These are phyloP conservation scores for barley (Hordeum vulgare) DNA, from an alignment of 176 grass and related monocot species.

Conservation along the genomic window DNA sequence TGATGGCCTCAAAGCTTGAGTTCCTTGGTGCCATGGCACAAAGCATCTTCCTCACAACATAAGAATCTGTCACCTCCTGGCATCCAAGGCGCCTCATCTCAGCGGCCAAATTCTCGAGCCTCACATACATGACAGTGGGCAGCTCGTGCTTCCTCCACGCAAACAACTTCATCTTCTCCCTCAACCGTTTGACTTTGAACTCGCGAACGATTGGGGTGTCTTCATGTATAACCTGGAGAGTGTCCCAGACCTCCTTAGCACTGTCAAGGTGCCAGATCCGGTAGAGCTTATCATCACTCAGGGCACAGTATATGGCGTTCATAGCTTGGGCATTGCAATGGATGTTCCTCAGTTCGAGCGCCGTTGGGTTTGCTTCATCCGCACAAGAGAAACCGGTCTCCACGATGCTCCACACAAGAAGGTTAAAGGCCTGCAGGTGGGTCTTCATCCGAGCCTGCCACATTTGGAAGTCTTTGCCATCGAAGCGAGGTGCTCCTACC, in stretches of 20 bases:
- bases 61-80: not conserved
- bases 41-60: not conserved
- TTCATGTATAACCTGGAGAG: not conserved
- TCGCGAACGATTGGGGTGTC: not conserved
- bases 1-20: not conserved
- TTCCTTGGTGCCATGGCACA: not conserved
- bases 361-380: not conserved
- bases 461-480: not conserved
- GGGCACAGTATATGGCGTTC: not conserved
- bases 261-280: not conserved
- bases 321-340: not conserved
- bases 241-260: not conserved
- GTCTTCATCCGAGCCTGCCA: not conserved
- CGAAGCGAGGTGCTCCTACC: not conserved
- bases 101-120: not conserved
- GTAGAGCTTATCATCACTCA: not conserved
- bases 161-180: not conserved
- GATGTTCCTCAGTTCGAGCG: not conserved
- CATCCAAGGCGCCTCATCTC: not conserved
- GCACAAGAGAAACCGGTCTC: not conserved
- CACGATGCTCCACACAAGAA: not conserved
- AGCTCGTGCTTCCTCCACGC: not conserved
- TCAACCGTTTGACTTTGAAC: not conserved
- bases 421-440: accelerated
- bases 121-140: not conserved